Evolutionary conservation across 805 yeast genomes (phyloP).

Genomic region (Candida argentea): DNA sequence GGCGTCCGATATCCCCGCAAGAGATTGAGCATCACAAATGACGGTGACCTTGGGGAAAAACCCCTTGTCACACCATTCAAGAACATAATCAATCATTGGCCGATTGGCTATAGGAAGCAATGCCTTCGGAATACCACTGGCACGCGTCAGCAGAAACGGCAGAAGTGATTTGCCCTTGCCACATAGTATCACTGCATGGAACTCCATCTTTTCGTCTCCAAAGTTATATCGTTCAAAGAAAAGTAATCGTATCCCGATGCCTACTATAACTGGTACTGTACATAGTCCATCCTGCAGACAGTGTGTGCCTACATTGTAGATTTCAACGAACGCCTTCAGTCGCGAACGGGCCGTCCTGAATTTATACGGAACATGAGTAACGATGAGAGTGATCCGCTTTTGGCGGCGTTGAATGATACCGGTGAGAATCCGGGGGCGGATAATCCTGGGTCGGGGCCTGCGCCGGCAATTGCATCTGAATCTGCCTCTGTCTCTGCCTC

Average conservation of each 20-base stretch:
- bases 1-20: slow-evolving; percentile 36
- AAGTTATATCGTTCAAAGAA: background rate
- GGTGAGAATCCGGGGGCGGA: too few relatives aligned
- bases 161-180: slow-evolving; percentile 68
- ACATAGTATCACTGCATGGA: slow-evolving; percentile 84
- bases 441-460: too few relatives aligned
- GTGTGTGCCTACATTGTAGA: too few relatives aligned
- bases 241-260: background rate
- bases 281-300: too few relatives aligned
- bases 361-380: slow-evolving; percentile 27
- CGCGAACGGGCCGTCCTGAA: too few relatives aligned
- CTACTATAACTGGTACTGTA: background rate
- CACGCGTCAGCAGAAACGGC: slow-evolving; percentile 59
- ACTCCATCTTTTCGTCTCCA: slow-evolving; percentile 49
- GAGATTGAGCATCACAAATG: slow-evolving; percentile 41
- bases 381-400: slow-evolving; percentile 67
- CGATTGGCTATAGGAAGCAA: slow-evolving; percentile 81
- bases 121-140: slow-evolving; percentile 71
- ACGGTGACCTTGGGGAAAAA: slow-evolving; percentile 63
- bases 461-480: slow-evolving; percentile 5
- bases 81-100: slow-evolving; percentile 78
- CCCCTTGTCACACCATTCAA: slow-evolving; percentile 90
- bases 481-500: too few relatives aligned
- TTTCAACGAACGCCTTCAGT: too few relatives aligned
- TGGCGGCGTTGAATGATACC: slow-evolving; percentile 49